A percentile compares a stretch with the other conserved stretches of the same genome.
phyloP scores from a whole-genome alignment of 306 rosid species.

The Cicer cuneatum region DNA sequence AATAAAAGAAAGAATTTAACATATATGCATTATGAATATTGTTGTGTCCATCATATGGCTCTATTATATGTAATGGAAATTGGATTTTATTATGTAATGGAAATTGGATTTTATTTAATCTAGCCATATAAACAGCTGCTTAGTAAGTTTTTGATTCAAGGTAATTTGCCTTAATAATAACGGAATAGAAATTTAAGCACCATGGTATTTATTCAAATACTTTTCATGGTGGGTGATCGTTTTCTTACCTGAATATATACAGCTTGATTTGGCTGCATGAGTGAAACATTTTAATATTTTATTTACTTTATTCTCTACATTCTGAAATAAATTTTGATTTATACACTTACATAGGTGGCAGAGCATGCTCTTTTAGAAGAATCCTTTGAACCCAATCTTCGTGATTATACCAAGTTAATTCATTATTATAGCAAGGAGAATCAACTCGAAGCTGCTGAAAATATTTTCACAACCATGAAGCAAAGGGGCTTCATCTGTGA shows the following conservation, averaged over 20 bases:
- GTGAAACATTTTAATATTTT: conserved; percentile 35
- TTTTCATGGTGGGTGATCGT: conserved; percentile 23
- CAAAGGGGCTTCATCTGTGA: conserved; percentile 71
- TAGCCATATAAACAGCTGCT: background rate
- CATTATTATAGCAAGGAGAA: conserved; percentile 71
- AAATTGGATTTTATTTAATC: background rate
- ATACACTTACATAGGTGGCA: conserved; percentile 69
- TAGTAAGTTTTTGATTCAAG: conserved; percentile 29
- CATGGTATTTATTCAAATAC: background rate
- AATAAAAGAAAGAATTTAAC: background rate
- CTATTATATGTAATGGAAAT: background rate
- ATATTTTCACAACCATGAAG: conserved; percentile 63
- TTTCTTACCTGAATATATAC: conserved; percentile 14
- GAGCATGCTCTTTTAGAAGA: conserved; percentile 71
- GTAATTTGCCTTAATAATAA: background rate
- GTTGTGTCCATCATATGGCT: background rate
- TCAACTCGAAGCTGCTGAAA: conserved; percentile 71
- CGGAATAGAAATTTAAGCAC: conserved; percentile 31
- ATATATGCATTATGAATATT: conserved; percentile 17
- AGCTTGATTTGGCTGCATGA: conserved; percentile 14
- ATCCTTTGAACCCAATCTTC: conserved; percentile 70
- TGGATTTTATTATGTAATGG: background rate
- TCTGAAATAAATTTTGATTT: conserved; percentile 14
- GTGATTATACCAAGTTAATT: conserved; percentile 85
- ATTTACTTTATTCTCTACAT: conserved; percentile 14